Percentiles rank a stretch among this genome's conserved stretches.
phyloP scores from a whole-genome alignment of 805 yeast genomes.

The Pichia occidentalis region DNA sequence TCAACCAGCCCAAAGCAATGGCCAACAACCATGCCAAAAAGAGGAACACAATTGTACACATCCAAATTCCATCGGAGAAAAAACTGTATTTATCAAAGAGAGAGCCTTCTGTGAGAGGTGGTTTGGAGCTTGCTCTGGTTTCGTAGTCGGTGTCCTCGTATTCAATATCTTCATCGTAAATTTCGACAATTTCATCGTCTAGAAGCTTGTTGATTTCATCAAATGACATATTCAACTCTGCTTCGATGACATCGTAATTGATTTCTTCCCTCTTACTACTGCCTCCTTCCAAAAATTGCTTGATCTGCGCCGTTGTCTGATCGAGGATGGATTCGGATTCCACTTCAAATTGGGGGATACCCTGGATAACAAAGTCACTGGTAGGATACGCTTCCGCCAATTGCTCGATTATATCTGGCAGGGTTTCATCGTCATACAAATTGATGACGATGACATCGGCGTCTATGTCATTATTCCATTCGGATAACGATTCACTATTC shows the following conservation, averaged over 20 bases:
- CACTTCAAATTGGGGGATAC: constrained; percentile 24
- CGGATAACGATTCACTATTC: too few relatives aligned
- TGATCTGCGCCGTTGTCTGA: constrained; percentile 15
- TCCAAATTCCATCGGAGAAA: constrained; percentile 77
- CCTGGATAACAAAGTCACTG: constrained; percentile 27
- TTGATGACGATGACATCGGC: too few relatives aligned
- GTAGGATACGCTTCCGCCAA: constrained; percentile 12
- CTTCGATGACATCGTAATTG: constrained; percentile 23
- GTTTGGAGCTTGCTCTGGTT: not conserved
- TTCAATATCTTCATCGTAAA: constrained; percentile 14
- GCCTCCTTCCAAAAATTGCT: constrained; percentile 16
- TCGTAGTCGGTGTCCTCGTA: not conserved
- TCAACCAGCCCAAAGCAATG: constrained; percentile 65
- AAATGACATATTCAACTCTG: constrained; percentile 28
- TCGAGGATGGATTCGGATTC: constrained; percentile 16
- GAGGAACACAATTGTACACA: constrained; percentile 61
- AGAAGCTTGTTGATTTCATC: constrained; percentile 25
- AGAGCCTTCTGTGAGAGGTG: constrained; percentile 27
- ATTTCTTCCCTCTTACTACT: constrained; percentile 17
- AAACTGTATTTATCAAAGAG: constrained; percentile 61
- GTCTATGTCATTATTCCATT: too few relatives aligned
- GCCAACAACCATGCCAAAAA: constrained; percentile 51
- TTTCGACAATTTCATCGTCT: constrained; percentile 22
- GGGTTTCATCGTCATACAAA: not conserved
- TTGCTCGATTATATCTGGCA: constrained; percentile 15